Evolutionary conservation across 805 yeast genomes (phyloP), one percentile per base, ranked within the genome.

Genomic region (Metschnikowia dekortorum): DNA sequence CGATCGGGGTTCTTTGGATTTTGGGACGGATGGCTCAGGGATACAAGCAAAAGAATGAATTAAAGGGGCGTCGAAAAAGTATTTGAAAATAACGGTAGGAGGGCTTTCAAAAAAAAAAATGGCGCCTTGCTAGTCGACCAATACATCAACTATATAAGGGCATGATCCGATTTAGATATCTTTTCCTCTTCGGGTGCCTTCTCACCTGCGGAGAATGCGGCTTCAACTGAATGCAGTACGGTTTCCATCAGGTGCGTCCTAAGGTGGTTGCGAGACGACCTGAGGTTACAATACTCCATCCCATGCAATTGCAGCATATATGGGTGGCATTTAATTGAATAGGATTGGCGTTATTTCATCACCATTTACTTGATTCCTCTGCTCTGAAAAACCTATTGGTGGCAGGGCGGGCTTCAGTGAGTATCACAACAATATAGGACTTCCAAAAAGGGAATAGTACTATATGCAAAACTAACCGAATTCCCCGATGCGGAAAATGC

Each of bases 151-250:
- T 42, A 42, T 42, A 42, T 42, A 42, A 42, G 45, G 45, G 37
- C 38, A 33, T 42, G 38, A 22, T 42, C 38, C 26, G 2, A 29
- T 40, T 47, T 33, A 16, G 28, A 40, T 14, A 14, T 39, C 37
- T 36, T 48, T 48, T 48, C 51, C 51, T 48, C 39, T 43, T 48
- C 32, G 36, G 51, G 51, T 29, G 40, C 40, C 50, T 30, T 33
- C 41, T 35, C 35, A 35, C 31, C 37, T 42, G 45, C 18, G 46
- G 46, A 41, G 35, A 42, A 32, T 33, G 45, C 45, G 38, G 45
- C 31, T 6, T 14, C 8, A 1, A 9, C 14, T 2, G 22, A 2
- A 10, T 42, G 32, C 45, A 42, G 38, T 32, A 42, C 37, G 4
- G 8, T 13, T 8, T 3, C 16, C 45, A 6, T 42, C 13, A 18